Evolutionary conservation across 208 protist species (phyloP), one percentile per base, ranked within the genome.

Genomic region (Wallacemonas sp.): DNA sequence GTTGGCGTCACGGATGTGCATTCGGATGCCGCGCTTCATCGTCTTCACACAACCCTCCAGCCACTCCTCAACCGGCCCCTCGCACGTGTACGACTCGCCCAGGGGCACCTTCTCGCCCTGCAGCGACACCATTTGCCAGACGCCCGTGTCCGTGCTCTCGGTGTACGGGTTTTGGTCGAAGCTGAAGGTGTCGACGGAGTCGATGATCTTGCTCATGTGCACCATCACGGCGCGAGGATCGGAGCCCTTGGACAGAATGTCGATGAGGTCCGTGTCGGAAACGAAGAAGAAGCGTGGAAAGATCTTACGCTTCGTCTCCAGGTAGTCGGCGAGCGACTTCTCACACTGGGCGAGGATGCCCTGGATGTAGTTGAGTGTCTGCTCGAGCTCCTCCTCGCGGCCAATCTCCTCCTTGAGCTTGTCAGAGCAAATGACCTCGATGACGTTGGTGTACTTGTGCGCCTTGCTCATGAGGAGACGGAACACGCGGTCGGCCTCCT

Each of bases 201-300:
- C 95, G 62, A 99, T 96, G 61, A 98, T 96, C 82, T 99, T 99
- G 67, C 90, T 92, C 80, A 99, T 96, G 81, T 99, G 98, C 52
- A 89, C 81, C 86, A 98, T 95, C 30, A 99, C 93, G n/a, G 92
- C 78, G 19, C 80, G 74, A 14, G 97, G 97, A 66, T 98, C 90
- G 48, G 85, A 95, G 32, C 95, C 96, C 77, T 99, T 98, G 57
- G 90, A 97, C n/a, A 99, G 89, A 76, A 99, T 99, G 72, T 99
- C 97, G 58, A 99, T 95, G 26, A 99, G 80, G 72, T 99, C 97
- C 4, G 89, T 92, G 61, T 91, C 85, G 27, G 90, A 96, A 30
- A 98, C 90, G 73, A 98, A 98, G 83, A 99, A 99, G 85, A 99
- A 99, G 32, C 98, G 87, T n/a, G 98, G 97, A 70, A 99, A 99